Evolutionary conservation across 352 stramenopile species (phyloP), one percentile per base, ranked within the genome.

Genomic region (Globisporangium paddicum): DNA sequence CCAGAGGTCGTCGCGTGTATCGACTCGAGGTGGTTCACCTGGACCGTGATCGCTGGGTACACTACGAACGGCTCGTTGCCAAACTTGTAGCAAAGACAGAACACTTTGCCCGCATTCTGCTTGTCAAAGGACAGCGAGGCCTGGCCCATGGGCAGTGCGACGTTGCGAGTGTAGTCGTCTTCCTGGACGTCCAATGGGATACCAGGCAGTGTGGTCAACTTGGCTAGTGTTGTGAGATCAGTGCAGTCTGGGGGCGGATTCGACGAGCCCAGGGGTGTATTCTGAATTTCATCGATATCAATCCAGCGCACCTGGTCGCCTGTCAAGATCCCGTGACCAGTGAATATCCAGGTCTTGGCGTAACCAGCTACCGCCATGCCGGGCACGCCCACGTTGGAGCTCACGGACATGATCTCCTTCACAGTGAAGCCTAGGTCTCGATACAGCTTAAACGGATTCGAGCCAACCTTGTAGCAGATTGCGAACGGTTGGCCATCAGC

Each of bases 401-500:
- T 69, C 23, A 86, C 61, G 0, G 60, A 65, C 10, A 50, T 53
- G 2, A 90, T 68, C 42, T 82, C 62, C 47, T 90, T 90, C 7
- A 88, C 76, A 2, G 61, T 75, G 26, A 90, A 76, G 7, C 69
- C 63, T 0, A 88, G 59, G 0, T 54, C 13, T 5, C 55, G 40
- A 26, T 90, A 90, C 28, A 90, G 30, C 19, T 87, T 87, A 53
- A 88, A 90, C 6, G 80, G 76, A 44, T 90, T 88, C 1, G 69
- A 59, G 0, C 80, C 80, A 44, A 88, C 87, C 38, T 90, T 88
- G 68, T 88, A 90, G 61, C 77, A 90, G 37, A 90, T 52, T 0
- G 54, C 56, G 34, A 90, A 90, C 16, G 75, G 65, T 5, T 71
- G 47, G 1, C 50, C 62, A 10, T 74, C 64, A 11, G 34, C 32